Evolutionary conservation across 2,329 filamentous ascomycete species (phyloP), one percentile per base, ranked within the genome.

Genomic region (Sclerotinia trifoliorum): DNA sequence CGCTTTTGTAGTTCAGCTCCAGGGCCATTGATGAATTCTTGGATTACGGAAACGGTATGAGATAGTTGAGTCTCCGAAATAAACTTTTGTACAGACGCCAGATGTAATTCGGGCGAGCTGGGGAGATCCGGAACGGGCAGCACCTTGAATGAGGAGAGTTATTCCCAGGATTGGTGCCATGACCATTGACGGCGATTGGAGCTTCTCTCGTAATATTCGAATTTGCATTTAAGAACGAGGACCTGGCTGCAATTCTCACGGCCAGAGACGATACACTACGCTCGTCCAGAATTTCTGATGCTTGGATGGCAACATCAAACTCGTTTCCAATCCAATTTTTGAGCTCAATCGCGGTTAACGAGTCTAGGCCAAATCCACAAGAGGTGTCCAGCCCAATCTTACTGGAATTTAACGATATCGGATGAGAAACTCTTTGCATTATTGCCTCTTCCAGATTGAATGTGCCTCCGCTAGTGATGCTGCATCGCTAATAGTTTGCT

Each of bases 241-340:
- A 49, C 48, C 48, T 49, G 5, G 21, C 48, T 56, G 21, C 54
- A 21, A 56, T 56, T n/a, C 8, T 56, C 24, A 19, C 32, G 4
- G 54, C 54, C 26, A 56, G 15, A 39, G 54, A 29, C 19, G 32
- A n/a, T 8, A 56, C 24, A 39, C 54, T 56, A 32, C 54, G 54
- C 26, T 29, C 54, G 10, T 54, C 62, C 4, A 65, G 17, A 39
- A 65, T 51, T 26, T 65, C 48, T 3, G 62, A 65, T 10, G 62
- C 35, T 24, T 65, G 62, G 11, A 65, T 54, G 24, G 62, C 44
- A n/a, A 29, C 62, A 21, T 44, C 78, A 26, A 79, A 80, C 69
- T 80, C 79, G 54, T 77, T 76, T 11, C 78, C 72, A 1, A 84
- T 77, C 68, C 55, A 67, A 42, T 69, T 69, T 17, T 64, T 54